Evolutionary conservation across 768 basidiomycete species (phyloP), one percentile per base, ranked within the genome.

Genomic region (Exsudoporus frostii): DNA sequence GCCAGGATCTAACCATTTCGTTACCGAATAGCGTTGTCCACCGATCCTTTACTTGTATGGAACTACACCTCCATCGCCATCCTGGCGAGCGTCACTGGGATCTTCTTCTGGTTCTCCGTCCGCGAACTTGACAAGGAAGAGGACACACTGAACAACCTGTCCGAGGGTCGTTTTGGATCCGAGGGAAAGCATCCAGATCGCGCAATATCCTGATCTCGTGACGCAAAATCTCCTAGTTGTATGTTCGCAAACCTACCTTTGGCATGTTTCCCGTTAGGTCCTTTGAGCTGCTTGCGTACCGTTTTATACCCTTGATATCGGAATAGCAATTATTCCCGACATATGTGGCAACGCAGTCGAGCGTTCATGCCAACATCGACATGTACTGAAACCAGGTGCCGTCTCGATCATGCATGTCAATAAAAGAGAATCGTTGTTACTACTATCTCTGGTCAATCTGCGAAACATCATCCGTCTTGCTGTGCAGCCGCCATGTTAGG

Each of bases 21-120:
- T 30, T 45, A 17, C n/a, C n/a, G 9, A 45, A 55, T 30, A 80
- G 81, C 85, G 4, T 74, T 92, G 38, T 83, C 86, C 17, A 71
- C 72, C 9, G 88, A 92, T 65, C 90, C 86, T 15, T 67, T 88
- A 22, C 76, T 92, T 11, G 80, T 89, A 7, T 87, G 87, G 87
- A 88, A 88, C 70, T 90, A 90, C 62, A 74, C 73, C 39, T 66
- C 77, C 20, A 78, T 86, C 77, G 85, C 60, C 37, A 76, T 79
- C 25, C 68, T 90, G 14, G 79, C 83, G 3, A 73, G 67, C 17
- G 37, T 81, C 39, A 70, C 79, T 3, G 87, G 85, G 13, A 45
- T 74, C 45, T 15, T 80, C 25, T 85, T 90, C 69, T 79, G 73
- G 73, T 37, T 80, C 59, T 72, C 74, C 36, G 77, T 82, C 48